Percentiles rank a stretch among this genome's conserved stretches.
These are phyloP conservation scores for Senna siamea DNA, from an alignment of 306 rosid genomes.

Conservation along the genomic window DNA sequence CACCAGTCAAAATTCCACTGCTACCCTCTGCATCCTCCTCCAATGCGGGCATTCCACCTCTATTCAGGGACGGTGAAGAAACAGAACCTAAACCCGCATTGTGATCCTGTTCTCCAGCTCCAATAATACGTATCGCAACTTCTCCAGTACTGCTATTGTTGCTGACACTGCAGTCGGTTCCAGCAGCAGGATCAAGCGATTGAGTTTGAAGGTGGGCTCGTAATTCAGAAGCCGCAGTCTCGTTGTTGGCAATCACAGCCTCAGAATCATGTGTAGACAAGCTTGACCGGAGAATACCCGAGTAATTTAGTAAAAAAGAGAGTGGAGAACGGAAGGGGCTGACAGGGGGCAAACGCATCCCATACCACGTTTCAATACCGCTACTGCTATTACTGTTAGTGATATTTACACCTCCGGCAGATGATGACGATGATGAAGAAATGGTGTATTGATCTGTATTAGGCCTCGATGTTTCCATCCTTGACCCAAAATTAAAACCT, in stretches of 20 bases:
- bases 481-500: constrained; percentile 34
- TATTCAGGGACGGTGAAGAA: constrained; percentile 30
- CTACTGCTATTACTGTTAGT: constrained; percentile 11
- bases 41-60: constrained; percentile 23
- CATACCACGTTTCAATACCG: constrained; percentile 32
- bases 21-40: constrained; percentile 40
- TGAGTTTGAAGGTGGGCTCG: constrained; percentile 34
- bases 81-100: constrained; percentile 14
- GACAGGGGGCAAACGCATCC: constrained; percentile 47
- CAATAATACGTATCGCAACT: constrained; percentile 69
- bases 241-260: constrained; percentile 36
- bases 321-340: constrained; percentile 58
- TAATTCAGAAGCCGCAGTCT: constrained; percentile 37
- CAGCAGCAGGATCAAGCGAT: constrained; percentile 27
- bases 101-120: constrained; percentile 48
- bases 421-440: constrained; percentile 9
- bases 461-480: constrained; percentile 48
- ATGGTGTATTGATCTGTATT: constrained; percentile 26
- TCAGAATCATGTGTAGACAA: constrained; percentile 41
- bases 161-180: constrained; percentile 37
- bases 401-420: constrained; percentile 26
- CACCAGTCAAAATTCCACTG: constrained; percentile 38
- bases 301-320: constrained; percentile 65
- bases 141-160: constrained; percentile 48
- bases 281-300: constrained; percentile 46